Evolutionary conservation across 768 basidiomycete genomes (phyloP).

Genomic region (Leccinellum rugosiceps): DNA sequence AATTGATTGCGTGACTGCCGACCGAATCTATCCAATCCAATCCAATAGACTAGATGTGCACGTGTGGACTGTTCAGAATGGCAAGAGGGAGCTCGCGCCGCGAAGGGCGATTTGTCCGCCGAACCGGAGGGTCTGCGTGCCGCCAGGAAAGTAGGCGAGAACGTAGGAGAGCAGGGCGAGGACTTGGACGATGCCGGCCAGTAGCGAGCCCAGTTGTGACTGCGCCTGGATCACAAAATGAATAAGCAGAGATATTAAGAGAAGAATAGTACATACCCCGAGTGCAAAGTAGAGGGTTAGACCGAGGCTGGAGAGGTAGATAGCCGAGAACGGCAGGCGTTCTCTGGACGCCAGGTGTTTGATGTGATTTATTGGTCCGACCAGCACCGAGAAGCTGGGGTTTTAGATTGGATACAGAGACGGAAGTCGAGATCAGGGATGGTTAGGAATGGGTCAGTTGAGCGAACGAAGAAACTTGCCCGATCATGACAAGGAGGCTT

Average conservation of each 20-base stretch:
- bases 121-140: slow-evolving; percentile 72
- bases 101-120: slow-evolving; percentile 80
- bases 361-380: slow-evolving; percentile 88
- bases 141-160: slow-evolving; percentile 94
- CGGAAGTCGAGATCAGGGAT: background rate
- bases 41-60: background rate
- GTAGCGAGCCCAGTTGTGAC: slow-evolving; percentile 82
- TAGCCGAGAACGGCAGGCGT: slow-evolving; percentile 75
- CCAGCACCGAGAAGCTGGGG: slow-evolving; percentile 72
- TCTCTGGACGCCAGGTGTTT: slow-evolving; percentile 85
- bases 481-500: slow-evolving; percentile 93
- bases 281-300: slow-evolving; percentile 92
- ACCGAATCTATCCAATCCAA: background rate
- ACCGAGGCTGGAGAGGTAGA: slow-evolving; percentile 81
- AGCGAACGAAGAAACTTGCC: slow-evolving; percentile 45
- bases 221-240: slow-evolving; percentile 47
- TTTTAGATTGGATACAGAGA: background rate
- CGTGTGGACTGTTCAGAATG: slow-evolving; percentile 46
- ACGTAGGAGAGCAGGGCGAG: slow-evolving; percentile 85
- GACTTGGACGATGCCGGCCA: slow-evolving; percentile 81
- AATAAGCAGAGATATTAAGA: background rate
- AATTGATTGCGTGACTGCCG: background rate
- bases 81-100: slow-evolving; percentile 79
- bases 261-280: slow-evolving; percentile 46
- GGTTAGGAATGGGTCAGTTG: background rate